phyloP scores from a whole-genome alignment of 768 basidiomycete species.

The Roridomyces roridus region DNA sequence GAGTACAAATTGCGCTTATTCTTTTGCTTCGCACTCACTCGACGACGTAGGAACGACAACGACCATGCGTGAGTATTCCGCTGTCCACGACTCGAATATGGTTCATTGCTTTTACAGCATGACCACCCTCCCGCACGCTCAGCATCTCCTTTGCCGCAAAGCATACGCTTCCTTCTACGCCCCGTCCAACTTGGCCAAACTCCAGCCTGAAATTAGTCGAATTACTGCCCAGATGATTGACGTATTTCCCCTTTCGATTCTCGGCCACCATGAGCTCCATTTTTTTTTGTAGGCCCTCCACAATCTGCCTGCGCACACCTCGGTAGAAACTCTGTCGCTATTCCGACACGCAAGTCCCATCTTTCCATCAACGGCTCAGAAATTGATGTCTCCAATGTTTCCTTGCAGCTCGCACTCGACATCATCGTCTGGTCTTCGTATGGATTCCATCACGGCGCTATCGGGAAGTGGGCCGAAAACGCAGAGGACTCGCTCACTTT shows the following conservation, averaged over 20 bases:
- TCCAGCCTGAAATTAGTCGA: too few relatives aligned
- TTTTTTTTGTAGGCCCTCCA: slow-evolving; percentile 59
- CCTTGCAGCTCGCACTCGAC: slow-evolving; percentile 77
- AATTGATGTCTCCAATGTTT: neutral
- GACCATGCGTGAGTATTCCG: too few relatives aligned
- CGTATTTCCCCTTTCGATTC: slow-evolving; percentile 2
- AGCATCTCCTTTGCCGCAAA: too few relatives aligned
- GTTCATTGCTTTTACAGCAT: too few relatives aligned
- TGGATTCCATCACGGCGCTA: slow-evolving; percentile 73
- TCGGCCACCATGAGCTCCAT: neutral
- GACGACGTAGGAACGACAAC: too few relatives aligned
- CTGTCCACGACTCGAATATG: too few relatives aligned
- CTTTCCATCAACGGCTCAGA: neutral
- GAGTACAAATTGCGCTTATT: slow-evolving; percentile 38
- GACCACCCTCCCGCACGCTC: slow-evolving; percentile 74
- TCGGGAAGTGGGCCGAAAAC: slow-evolving; percentile 71
- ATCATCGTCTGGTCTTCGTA: slow-evolving; percentile 71
- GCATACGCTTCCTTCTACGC: too few relatives aligned
- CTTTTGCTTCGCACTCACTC: too few relatives aligned
- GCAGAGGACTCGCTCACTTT: slow-evolving; percentile 71
- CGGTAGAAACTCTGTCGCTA: slow-evolving; percentile 71
- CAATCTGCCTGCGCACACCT: slow-evolving; percentile 58
- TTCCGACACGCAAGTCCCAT: slow-evolving; percentile 59
- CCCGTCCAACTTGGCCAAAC: too few relatives aligned
- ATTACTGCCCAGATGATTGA: too few relatives aligned